Base-by-base conservation (phyloP, 306 rosid genomes). In the Dalbergia oliveri region DNA sequence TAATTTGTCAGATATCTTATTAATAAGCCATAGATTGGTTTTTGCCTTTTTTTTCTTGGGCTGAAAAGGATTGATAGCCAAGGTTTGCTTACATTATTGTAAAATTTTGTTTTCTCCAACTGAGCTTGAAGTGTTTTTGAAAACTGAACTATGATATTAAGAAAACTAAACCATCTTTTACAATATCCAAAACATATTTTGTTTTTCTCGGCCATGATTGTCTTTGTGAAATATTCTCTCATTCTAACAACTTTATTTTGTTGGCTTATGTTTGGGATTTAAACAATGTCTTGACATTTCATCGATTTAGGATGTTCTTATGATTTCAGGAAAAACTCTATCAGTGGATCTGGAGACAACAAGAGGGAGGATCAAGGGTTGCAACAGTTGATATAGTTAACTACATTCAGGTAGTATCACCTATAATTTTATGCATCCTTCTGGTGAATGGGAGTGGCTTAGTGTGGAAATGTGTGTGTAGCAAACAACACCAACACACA, bases 301-400 rank as follows among this genome's bases (percentile, higher is more conserved):
- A 13, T 73, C 47, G 21, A 69, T 49, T 54, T 69, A 34, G 8
- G 47, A 15, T 69, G 66, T 60, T 21, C 2, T 78, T 71, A 5
- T 72, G 49, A 73, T 86, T 68, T 83, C 88, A 94, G 98, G 98
- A 94, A 64, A 91, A 94, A 58, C 90, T 94, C 23, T 84, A 86
- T 85, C 97, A 91, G 72, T 94, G 98, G 97, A 89, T 94, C 53
- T 54, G 85, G 87, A 87, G 97, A 71, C 95, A 94, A 49, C 93
- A 94, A 82, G 97, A 94, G 64, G 92, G 83, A 66, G 98, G 93
- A 77, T 90, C 97, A 35, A 89, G 94, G 79, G 88, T 91, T 83
- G 77, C 88, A 54, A 85, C 91, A 12, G 77, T 77, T 69, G 97
- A 94, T 75, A 76, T 91, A 78, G 78, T 94, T 43, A 89, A 69